Conservation (phyloP, 306 rosid genomes). For the Vachellia collinsii region DNA sequence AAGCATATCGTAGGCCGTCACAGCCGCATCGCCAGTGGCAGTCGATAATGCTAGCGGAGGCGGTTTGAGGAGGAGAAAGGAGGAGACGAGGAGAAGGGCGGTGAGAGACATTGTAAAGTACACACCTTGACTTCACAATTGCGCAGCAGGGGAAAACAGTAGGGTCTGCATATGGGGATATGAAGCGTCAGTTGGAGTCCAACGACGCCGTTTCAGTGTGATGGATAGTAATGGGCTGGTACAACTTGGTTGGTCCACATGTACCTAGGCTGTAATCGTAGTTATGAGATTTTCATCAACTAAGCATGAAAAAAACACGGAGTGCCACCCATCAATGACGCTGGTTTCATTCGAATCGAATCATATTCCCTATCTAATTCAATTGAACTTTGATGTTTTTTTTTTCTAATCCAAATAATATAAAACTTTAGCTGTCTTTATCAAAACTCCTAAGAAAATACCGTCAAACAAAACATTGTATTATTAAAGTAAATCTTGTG, state of each 20-base stretch:
- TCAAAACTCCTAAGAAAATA: too few species aligned
- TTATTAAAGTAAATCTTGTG: too few species aligned
- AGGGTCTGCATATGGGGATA: not conserved
- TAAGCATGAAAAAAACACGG: not conserved
- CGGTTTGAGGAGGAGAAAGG: conserved; percentile 42
- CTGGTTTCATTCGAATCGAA: not conserved
- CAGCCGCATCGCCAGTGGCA: not conserved
- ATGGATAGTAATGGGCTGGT: not conserved
- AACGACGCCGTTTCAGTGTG: not conserved
- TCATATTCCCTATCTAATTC: not conserved
- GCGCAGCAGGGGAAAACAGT: not conserved
- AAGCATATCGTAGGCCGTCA: conserved; percentile 64
- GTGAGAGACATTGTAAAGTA: conserved; percentile 39
- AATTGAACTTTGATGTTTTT: not conserved
- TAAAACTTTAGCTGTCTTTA: too few species aligned
- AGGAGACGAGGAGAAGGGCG: conserved; percentile 21
- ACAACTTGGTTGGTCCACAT: not conserved
- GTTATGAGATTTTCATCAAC: not conserved
- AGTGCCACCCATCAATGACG: too few species aligned
- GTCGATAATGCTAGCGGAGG: conserved; percentile 25
- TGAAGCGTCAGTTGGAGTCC: not conserved
- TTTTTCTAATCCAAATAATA: too few species aligned
- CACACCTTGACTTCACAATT: not conserved
- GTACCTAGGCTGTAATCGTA: not conserved
- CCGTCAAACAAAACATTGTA: too few species aligned